Percentiles rank a stretch among this genome's conserved stretches.
These are phyloP conservation scores for Bipolaris cookei DNA, from an alignment of 2,329 filamentous ascomycete species.

Conservation along the genomic window DNA sequence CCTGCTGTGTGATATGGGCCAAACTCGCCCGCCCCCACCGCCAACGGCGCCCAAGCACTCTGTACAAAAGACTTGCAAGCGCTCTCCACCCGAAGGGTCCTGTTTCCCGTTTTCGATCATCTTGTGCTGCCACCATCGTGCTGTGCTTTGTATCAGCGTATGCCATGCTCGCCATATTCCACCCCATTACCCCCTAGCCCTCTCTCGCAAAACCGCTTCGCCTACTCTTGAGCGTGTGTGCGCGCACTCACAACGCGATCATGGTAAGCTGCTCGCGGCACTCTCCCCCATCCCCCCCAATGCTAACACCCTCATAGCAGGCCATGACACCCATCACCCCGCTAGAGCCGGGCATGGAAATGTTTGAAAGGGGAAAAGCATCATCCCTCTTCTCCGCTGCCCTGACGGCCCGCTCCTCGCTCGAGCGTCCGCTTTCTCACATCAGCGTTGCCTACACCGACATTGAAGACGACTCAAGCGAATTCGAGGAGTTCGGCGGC, in stretches of 20 bases:
- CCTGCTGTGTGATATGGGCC: conserved; percentile 36
- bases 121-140: conserved; percentile 32
- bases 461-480: conserved; percentile 63
- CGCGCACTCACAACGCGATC: conserved; percentile 34
- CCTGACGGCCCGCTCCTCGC: conserved; percentile 44
- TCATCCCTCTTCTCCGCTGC: conserved; percentile 65
- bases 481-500: conserved; percentile 58
- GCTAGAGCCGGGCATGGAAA: conserved; percentile 52
- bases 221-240: conserved; percentile 25
- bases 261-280: conserved; percentile 41
- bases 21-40: conserved; percentile 43
- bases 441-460: conserved; percentile 82
- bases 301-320: conserved; percentile 46
- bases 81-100: conserved; percentile 52
- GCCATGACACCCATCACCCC: conserved; percentile 55
- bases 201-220: conserved; percentile 20
- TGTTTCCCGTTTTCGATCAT: conserved; percentile 46
- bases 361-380: conserved; percentile 57
- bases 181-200: conserved; percentile 32
- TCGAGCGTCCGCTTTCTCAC: conserved; percentile 69
- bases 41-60: conserved; percentile 38
- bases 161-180: conserved; percentile 40
- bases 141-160: conserved; percentile 37
- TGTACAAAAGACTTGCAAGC: conserved; percentile 53
- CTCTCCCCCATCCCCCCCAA: conserved; percentile 2